phyloP scores from a whole-genome alignment of 1,139 yeast genomes.

The Saccharomycopsis hybrid region DNA sequence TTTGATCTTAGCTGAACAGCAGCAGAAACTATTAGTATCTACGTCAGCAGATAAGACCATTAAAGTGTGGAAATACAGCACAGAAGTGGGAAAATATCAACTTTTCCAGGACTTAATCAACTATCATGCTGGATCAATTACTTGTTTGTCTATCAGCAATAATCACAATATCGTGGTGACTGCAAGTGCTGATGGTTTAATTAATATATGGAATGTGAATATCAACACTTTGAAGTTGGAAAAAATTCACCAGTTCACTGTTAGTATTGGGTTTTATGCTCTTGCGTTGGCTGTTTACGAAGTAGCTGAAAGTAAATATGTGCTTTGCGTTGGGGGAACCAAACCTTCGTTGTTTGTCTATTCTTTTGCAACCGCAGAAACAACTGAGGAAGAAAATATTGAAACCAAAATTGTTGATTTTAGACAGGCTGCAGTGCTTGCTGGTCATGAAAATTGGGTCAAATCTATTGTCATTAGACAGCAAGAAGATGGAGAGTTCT shows the following conservation, averaged over 20 bases:
- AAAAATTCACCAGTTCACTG: slow-evolving; percentile 33
- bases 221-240: slow-evolving; percentile 25
- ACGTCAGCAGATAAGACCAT: slow-evolving; percentile 61
- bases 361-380: slow-evolving; percentile 39
- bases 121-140: slow-evolving; percentile 41
- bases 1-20: slow-evolving; percentile 37
- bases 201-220: slow-evolving; percentile 44
- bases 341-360: slow-evolving; percentile 50
- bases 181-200: slow-evolving; percentile 62
- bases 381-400: slow-evolving; percentile 14
- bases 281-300: slow-evolving; percentile 50
- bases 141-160: slow-evolving; percentile 36
- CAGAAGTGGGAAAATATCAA: slow-evolving; percentile 20
- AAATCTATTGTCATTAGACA: slow-evolving; percentile 63
- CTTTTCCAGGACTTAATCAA: slow-evolving; percentile 33
- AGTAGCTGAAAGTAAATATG: slow-evolving; percentile 33
- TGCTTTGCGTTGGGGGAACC: slow-evolving; percentile 82
- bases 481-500: slow-evolving; percentile 42
- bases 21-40: slow-evolving; percentile 38
- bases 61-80: slow-evolving; percentile 48
- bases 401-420: slow-evolving; percentile 25
- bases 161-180: slow-evolving; percentile 39
- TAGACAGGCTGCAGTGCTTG: slow-evolving; percentile 44
- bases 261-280: slow-evolving; percentile 52
- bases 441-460: slow-evolving; percentile 95